Conservation (phyloP, 331 rosid species). For the Erythrophleum ivorense region DNA sequence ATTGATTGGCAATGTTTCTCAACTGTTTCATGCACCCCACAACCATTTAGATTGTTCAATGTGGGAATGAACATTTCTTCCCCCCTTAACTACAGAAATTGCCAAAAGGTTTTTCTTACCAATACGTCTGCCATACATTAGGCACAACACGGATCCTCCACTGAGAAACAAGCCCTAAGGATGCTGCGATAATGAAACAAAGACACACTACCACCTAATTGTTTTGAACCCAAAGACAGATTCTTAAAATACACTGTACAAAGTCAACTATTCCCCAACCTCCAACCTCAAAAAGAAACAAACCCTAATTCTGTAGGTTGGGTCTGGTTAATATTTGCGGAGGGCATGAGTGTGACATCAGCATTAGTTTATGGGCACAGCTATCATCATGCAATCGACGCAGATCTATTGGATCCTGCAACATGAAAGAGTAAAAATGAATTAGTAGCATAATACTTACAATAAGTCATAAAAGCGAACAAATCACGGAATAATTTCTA, state of each 20-base stretch:
- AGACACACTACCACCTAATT: constrained; percentile 18
- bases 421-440: constrained; percentile 14
- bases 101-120: neutral
- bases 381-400: constrained; percentile 30
- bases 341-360: neutral
- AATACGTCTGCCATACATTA: neutral
- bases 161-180: constrained; percentile 4
- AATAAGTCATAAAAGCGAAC: neutral
- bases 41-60: neutral
- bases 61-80: neutral
- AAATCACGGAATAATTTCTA: neutral
- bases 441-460: constrained; percentile 15
- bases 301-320: neutral
- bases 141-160: constrained; percentile 15
- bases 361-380: constrained; percentile 10
- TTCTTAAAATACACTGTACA: constrained; percentile 16
- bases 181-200: constrained; percentile 1
- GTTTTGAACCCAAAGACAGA: neutral
- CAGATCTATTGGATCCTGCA: constrained; percentile 52
- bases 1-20: neutral
- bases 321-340: constrained; percentile 10
- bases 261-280: constrained; percentile 30
- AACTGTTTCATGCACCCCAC: neutral
- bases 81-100: neutral
- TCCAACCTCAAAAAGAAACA: constrained; percentile 6